A percentile compares a stretch with the other conserved stretches of the same genome.
phyloP scores from a whole-genome alignment of 164 flowering plant species.

The Dillenia suffruticosa region DNA sequence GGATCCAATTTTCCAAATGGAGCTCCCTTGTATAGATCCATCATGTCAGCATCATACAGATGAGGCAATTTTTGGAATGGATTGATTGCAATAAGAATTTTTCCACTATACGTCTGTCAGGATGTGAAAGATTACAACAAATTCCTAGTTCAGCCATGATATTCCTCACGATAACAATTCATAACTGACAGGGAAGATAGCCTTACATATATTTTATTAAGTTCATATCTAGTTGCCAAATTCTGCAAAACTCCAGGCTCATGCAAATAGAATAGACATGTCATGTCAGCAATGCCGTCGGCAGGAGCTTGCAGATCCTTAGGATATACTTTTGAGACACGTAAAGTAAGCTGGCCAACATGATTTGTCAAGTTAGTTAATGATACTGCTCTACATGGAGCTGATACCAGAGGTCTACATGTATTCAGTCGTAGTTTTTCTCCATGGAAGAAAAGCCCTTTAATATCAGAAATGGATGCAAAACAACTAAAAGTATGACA shows the following conservation, averaged over 20 bases:
- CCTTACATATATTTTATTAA: constrained; percentile 77
- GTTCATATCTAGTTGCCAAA: constrained; percentile 66
- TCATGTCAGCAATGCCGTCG: constrained; percentile 90
- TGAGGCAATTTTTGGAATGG: constrained; percentile 73
- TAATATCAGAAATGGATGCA: no score
- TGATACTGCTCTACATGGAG: no score
- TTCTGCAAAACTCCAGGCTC: constrained; percentile 88
- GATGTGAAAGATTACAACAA: constrained; percentile 25
- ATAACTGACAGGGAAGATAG: not conserved
- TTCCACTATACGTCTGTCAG: constrained; percentile 84
- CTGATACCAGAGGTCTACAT: no score
- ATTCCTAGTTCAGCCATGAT: not conserved
- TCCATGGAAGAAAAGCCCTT: no score
- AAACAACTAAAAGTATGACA: no score
- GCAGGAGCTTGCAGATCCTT: constrained; percentile 72
- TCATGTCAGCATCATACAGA: constrained; percentile 55
- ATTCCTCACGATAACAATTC: constrained; percentile 2
- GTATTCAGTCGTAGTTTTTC: no score
- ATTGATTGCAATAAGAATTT: constrained; percentile 80
- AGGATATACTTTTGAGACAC: constrained; percentile 57
- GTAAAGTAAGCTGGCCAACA: constrained; percentile 43
- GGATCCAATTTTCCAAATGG: constrained; percentile 64
- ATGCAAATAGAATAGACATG: constrained; percentile 75
- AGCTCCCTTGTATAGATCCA: constrained; percentile 70
- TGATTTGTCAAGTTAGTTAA: not conserved